A percentile compares a stretch with the other conserved stretches of the same genome.
Conservation (phyloP, 2,329 filamentous ascomycete genomes). For the Neofusicoccum sp. region DNA sequence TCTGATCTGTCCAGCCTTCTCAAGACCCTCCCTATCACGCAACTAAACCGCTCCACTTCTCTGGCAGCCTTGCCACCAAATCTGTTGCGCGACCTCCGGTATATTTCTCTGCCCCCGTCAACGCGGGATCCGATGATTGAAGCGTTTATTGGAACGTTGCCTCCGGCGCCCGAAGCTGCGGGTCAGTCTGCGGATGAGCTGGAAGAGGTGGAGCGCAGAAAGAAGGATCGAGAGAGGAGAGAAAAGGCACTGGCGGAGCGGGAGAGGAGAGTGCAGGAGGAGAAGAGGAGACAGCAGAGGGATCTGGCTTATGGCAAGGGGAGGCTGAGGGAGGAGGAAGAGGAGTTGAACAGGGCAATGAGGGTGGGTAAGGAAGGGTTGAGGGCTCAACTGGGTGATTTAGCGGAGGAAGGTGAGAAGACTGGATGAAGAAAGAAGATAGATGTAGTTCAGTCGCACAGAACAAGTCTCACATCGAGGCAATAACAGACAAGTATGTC, state of each 20-base stretch:
- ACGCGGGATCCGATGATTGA: slow-evolving; percentile 65
- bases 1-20: slow-evolving; percentile 67
- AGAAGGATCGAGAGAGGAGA: slow-evolving; percentile 44
- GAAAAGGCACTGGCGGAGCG: slow-evolving; percentile 67
- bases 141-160: slow-evolving; percentile 64
- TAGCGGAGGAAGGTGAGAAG: background rate
- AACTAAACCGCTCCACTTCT: slow-evolving; percentile 60
- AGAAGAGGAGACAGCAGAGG: slow-evolving; percentile 59
- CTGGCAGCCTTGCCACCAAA: slow-evolving; percentile 59
- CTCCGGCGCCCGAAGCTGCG: slow-evolving; percentile 53
- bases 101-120: slow-evolving; percentile 62
- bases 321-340: slow-evolving; percentile 63
- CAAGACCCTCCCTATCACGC: slow-evolving; percentile 56
- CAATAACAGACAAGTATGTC: too few species aligned
- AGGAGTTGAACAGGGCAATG: slow-evolving; percentile 67
- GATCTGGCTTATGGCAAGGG: slow-evolving; percentile 62
- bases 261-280: slow-evolving; percentile 61
- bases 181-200: slow-evolving; percentile 49
- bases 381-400: slow-evolving; percentile 54
- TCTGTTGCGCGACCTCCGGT: slow-evolving; percentile 66
- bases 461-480: too few species aligned
- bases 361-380: slow-evolving; percentile 65
- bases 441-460: too few species aligned
- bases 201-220: slow-evolving; percentile 45
- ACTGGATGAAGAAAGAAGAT: background rate